phyloP scores from a whole-genome alignment of 108 stramenopile genomes.

The Seminavis robusta region DNA sequence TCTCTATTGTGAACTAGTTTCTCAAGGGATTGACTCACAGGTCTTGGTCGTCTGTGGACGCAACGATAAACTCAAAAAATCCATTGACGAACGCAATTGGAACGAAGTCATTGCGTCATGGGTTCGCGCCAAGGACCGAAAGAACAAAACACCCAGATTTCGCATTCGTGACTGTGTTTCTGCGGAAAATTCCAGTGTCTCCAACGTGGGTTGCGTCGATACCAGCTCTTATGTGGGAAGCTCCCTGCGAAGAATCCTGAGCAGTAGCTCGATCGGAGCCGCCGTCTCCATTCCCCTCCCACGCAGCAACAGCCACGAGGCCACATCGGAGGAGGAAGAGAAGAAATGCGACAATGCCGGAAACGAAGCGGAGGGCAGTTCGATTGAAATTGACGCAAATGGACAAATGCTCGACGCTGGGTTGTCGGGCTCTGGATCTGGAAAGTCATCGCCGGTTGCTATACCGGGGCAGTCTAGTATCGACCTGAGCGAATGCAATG shows the following conservation, averaged over 20 bases:
- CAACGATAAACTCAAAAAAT: conserved; percentile 52
- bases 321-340: not conserved
- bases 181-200: conserved; percentile 20
- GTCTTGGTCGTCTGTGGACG: conserved; percentile 95
- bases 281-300: not conserved
- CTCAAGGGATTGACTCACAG: conserved; percentile 63
- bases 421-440: not conserved
- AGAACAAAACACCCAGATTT: conserved; percentile 8
- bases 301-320: not conserved
- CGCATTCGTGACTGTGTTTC: conserved; percentile 12
- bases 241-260: conserved; percentile 39
- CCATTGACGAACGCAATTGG: conserved; percentile 76
- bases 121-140: conserved; percentile 1
- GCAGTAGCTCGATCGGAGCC: conserved; percentile 20
- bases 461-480: not conserved
- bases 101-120: conserved; percentile 29
- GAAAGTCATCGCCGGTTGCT: conserved; percentile 4
- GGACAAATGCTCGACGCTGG: not conserved
- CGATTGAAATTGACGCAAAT: not conserved
- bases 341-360: not conserved
- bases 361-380: no score
- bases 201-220: conserved; percentile 49
- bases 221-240: conserved; percentile 20
- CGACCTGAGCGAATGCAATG: not conserved
- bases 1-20: conserved; percentile 62